phyloP scores from a whole-genome alignment of 2,329 filamentous ascomycete species.

The Arthrocladium fulminans region DNA sequence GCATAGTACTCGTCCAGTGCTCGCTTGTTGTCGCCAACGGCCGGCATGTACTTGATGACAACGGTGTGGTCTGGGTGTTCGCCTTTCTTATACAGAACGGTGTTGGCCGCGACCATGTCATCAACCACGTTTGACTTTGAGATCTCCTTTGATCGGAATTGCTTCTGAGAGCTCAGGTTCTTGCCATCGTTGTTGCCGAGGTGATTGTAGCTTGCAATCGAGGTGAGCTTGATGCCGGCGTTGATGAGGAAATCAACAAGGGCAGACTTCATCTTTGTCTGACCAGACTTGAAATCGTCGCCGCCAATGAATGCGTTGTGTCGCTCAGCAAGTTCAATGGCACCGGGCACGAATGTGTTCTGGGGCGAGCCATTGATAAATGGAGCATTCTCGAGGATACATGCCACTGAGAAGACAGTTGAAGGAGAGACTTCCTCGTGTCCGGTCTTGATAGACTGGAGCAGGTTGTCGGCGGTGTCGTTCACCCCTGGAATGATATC shows the following conservation, averaged over 20 bases:
- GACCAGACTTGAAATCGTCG: constrained; percentile 98
- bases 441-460: constrained; percentile 75
- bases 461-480: constrained; percentile 88
- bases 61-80: constrained; percentile 98
- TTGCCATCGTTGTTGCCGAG: constrained; percentile 99
- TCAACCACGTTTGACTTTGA: constrained; percentile 99
- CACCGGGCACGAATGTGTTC: constrained; percentile 96
- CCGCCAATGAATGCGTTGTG: constrained; percentile 87
- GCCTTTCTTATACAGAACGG: constrained; percentile 75
- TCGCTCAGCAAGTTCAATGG: constrained; percentile 77
- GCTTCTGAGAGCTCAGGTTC: constrained; percentile 93
- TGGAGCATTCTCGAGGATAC: constrained; percentile 76
- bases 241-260: constrained; percentile 98
- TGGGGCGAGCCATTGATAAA: constrained; percentile 99
- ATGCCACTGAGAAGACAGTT: constrained; percentile 90
- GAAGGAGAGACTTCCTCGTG: constrained; percentile 91
- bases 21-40: constrained; percentile 97
- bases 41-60: constrained; percentile 99
- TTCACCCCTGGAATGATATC: constrained; percentile 83
- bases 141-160: constrained; percentile 99
- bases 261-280: constrained; percentile 99
- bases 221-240: constrained; percentile 96
- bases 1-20: constrained; percentile 98
- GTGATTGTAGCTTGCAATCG: constrained; percentile 98
- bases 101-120: constrained; percentile 97